Percentiles rank a stretch among this genome's conserved stretches.
Conservation (phyloP, 805 yeast species). For the Danielia reshetovae region DNA sequence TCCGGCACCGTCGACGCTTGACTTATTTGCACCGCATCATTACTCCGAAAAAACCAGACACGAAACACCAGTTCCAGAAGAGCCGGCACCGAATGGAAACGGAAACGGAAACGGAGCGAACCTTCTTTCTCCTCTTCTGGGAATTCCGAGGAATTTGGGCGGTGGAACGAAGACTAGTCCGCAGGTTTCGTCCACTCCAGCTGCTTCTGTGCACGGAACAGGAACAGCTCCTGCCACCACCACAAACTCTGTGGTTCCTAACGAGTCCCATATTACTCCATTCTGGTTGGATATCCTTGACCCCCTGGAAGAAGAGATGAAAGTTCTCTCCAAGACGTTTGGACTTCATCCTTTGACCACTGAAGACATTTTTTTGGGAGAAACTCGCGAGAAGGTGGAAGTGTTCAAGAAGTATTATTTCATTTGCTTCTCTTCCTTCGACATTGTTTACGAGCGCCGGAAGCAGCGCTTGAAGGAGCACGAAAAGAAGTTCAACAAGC, state of each 20-base stretch:
- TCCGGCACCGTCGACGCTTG: conserved; percentile 43
- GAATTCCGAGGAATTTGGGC: background rate
- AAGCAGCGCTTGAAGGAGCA: conserved; percentile 47
- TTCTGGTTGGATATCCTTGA: conserved; percentile 86
- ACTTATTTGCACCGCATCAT: conserved; percentile 52
- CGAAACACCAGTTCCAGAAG: background rate
- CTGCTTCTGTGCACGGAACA: no score
- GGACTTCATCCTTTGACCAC: conserved; percentile 96
- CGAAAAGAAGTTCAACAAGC: conserved; percentile 34
- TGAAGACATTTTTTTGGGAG: conserved; percentile 90
- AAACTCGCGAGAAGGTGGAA: conserved; percentile 93
- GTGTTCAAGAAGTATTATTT: conserved; percentile 85
- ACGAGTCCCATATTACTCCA: conserved; percentile 25
- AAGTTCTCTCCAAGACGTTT: conserved; percentile 81
- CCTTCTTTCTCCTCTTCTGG: no score
- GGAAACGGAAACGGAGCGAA: background rate
- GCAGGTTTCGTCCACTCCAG: background rate
- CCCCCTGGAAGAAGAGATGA: conserved; percentile 97
- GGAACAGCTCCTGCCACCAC: conserved; percentile 2
- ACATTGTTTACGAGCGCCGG: conserved; percentile 68
- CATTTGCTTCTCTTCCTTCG: conserved; percentile 68
- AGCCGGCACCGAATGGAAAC: background rate
- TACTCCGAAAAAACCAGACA: conserved; percentile 17
- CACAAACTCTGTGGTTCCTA: conserved; percentile 9
- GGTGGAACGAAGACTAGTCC: background rate